Percentiles rank a stretch among this genome's conserved stretches.
These are phyloP conservation scores for Somion occarium DNA, from an alignment of 1,284 basidiomycete genomes.

Conservation along the genomic window DNA sequence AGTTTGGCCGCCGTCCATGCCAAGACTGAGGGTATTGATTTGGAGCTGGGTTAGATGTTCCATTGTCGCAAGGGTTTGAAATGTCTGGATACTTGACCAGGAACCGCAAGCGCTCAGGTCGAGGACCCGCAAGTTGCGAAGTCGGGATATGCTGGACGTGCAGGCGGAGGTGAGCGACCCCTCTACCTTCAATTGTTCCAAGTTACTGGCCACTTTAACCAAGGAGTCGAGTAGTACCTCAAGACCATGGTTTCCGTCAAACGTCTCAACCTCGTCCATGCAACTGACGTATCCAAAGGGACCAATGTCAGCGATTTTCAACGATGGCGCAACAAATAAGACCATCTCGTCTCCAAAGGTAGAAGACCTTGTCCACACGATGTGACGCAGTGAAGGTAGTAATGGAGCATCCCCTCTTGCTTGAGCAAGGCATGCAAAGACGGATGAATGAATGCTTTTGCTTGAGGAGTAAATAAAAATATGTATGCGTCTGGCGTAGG, in stretches of 20 bases:
- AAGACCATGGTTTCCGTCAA: background rate
- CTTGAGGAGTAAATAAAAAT: background rate
- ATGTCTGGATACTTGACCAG: background rate
- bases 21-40: background rate
- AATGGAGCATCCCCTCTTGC: background rate
- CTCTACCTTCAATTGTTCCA: conserved; percentile 1
- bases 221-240: conserved; percentile 1
- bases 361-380: conserved; percentile 5
- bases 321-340: conserved; percentile 4
- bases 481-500: conserved; percentile 8
- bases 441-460: conserved; percentile 3
- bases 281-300: background rate
- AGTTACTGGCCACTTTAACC: background rate
- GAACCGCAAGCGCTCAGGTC: conserved; percentile 5
- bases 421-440: conserved; percentile 1
- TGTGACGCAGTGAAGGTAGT: conserved; percentile 7
- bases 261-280: background rate
- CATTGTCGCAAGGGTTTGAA: conserved; percentile 2
- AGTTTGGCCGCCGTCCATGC: background rate
- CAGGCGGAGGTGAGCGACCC: background rate
- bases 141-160: background rate
- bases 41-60: background rate
- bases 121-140: conserved; percentile 3
- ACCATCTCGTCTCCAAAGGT: background rate
- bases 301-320: conserved; percentile 1